Conservation (phyloP, 345 rosid species). For the Sisymbrium altissimum region DNA sequence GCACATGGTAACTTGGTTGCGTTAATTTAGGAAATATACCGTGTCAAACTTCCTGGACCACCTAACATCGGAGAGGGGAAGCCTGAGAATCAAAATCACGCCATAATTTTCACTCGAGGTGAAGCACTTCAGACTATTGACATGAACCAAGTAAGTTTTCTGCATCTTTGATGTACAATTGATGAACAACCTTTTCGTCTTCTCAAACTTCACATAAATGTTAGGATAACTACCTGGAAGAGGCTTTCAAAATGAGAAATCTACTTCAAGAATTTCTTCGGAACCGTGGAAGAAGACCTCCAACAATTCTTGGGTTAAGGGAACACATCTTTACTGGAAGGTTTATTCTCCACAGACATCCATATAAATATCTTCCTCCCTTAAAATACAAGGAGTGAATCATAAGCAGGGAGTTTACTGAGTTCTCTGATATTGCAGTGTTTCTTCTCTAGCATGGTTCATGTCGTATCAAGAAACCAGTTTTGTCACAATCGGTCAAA, state of each 20-base stretch:
- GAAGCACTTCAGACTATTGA: slow-evolving; percentile 96
- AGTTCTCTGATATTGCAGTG: slow-evolving; percentile 52
- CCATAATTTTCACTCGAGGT: slow-evolving; percentile 88
- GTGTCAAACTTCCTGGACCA: slow-evolving; percentile 89
- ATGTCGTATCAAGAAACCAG: slow-evolving; percentile 99
- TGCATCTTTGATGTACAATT: background rate
- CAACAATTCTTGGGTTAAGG: slow-evolving; percentile 87
- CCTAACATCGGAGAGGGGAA: slow-evolving; percentile 97
- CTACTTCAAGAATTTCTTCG: slow-evolving; percentile 87
- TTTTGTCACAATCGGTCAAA: slow-evolving; percentile 95
- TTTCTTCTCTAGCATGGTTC: slow-evolving; percentile 97
- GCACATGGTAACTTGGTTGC: background rate
- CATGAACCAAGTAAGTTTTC: slow-evolving; percentile 82
- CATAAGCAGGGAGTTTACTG: slow-evolving; percentile 5
- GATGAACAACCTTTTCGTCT: background rate
- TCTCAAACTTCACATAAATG: slow-evolving; percentile 26
- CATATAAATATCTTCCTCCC: background rate
- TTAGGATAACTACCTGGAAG: slow-evolving; percentile 91
- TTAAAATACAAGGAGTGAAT: background rate
- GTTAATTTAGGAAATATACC: slow-evolving; percentile 64
- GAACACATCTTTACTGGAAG: slow-evolving; percentile 98
- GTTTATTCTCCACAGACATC: slow-evolving; percentile 34
- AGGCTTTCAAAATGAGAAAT: slow-evolving; percentile 96
- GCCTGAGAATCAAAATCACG: slow-evolving; percentile 97
- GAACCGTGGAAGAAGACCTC: slow-evolving; percentile 66